Percentiles rank a stretch among this genome's conserved stretches.
Evolutionary conservation across 1,139 yeast genomes (phyloP).

Genomic region (Hemisphaericaspora subhashii): DNA sequence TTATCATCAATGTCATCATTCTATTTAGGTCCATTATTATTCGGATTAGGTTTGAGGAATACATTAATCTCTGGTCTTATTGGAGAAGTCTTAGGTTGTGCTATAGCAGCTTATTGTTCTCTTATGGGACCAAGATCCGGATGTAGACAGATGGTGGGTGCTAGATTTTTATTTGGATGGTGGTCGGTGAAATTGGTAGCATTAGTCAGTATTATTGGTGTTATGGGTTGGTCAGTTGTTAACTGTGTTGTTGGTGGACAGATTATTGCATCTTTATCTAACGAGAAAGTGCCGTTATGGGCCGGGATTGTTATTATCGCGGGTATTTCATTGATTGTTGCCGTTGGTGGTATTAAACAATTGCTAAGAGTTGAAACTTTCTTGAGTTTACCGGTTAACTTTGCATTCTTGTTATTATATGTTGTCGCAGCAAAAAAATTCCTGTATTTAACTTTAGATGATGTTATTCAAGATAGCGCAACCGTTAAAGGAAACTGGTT

Average conservation of each 20-base stretch:
- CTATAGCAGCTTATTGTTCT: slow-evolving; percentile 77
- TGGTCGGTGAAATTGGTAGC: slow-evolving; percentile 41
- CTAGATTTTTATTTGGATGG: slow-evolving; percentile 38
- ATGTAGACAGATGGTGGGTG: slow-evolving; percentile 43
- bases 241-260: slow-evolving; percentile 42
- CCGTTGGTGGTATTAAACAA: slow-evolving; percentile 75
- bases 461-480: slow-evolving; percentile 39
- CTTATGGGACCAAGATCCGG: slow-evolving; percentile 44
- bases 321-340: slow-evolving; percentile 59
- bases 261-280: slow-evolving; percentile 51
- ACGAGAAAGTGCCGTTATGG: slow-evolving; percentile 63
- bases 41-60: slow-evolving; percentile 64
- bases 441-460: slow-evolving; percentile 36
- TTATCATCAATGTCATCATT: slow-evolving; percentile 82
- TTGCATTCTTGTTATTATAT: slow-evolving; percentile 69
- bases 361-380: slow-evolving; percentile 67
- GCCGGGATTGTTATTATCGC: slow-evolving; percentile 75
- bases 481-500: slow-evolving; percentile 64
- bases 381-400: slow-evolving; percentile 68
- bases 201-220: slow-evolving; percentile 36
- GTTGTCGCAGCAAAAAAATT: slow-evolving; percentile 62
- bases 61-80: slow-evolving; percentile 59
- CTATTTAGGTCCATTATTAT: slow-evolving; percentile 70
- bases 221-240: slow-evolving; percentile 43
- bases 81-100: slow-evolving; percentile 67